Conservation (phyloP, 2,329 filamentous ascomycete species). For the Paraphoma chrysanthemicola region DNA sequence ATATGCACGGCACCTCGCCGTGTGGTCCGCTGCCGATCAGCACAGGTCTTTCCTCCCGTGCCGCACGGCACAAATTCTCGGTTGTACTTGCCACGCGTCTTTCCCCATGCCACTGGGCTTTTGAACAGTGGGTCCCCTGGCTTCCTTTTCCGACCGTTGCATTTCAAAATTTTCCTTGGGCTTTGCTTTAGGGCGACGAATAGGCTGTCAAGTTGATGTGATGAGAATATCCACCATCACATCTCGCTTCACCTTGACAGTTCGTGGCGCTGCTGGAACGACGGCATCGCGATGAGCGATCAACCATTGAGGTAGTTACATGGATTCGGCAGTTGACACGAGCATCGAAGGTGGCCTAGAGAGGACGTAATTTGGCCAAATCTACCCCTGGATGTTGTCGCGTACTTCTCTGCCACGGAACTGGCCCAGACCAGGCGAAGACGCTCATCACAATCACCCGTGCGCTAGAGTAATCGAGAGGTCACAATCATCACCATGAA, state of each 20-base stretch:
- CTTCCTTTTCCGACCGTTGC: slow-evolving; percentile 4
- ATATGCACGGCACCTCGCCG: slow-evolving; percentile 3
- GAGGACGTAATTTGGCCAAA: no score
- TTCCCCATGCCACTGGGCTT: not conserved
- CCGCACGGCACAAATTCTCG: slow-evolving; percentile 5
- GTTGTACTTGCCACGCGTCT: slow-evolving; percentile 3
- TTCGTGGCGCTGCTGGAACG: not conserved
- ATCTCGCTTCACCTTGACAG: slow-evolving; percentile 2
- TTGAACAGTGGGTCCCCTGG: not conserved
- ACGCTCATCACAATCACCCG: no score
- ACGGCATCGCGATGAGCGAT: not conserved
- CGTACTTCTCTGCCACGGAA: no score
- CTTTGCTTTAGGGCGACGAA: not conserved
- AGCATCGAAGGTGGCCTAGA: not conserved
- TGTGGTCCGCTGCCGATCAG: not conserved
- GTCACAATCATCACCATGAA: no score
- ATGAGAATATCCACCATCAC: slow-evolving; percentile 1
- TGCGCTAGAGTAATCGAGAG: no score
- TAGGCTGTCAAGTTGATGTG: slow-evolving; percentile 1
- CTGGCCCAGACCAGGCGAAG: no score
- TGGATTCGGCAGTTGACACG: not conserved
- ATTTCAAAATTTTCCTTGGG: not conserved
- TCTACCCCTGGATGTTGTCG: no score
- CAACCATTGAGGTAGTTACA: not conserved
- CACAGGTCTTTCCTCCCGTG: not conserved